Evolutionary conservation across 179 eudicot genomes (phyloP), one percentile per base, ranked within the genome.

Genomic region (Silene vulgaris): DNA sequence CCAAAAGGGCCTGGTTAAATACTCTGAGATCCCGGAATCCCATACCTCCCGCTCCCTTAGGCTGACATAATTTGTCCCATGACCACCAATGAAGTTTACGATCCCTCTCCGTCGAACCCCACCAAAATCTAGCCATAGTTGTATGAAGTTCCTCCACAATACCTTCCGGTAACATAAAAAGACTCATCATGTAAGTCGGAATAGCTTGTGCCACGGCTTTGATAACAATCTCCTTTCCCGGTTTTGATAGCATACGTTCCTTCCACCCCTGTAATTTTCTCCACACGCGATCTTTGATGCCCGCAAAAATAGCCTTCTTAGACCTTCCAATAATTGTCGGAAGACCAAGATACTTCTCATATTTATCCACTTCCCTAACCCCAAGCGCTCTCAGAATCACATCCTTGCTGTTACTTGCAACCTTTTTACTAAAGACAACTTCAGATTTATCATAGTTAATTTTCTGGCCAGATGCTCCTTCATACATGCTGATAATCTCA

Each of bases 191-290:
- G 6, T 75, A 75, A 0, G 43, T 40, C 0, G 71, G 71, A 2
- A 57, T 45, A 1, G 52, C 29, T 8, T 61, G 56, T 0, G 40
- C 20, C 1, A 59, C 56, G 0, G 32, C 21, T 19, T 73, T 60
- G 1, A 73, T 7, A 2, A 73, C 6, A 2, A 73, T 8, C 26
- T 73, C 76, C 32, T 73, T 73, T 16, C 68, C 56, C 19, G 67
- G 68, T 17, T 6, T n/a, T 0, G 76, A 59, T 0, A 75, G n/a
- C 4, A 64, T 4, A 1, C 16, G 13, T 3, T 61, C 68, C 20
- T 74, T 74, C 76, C 76, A 74, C 0, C 59, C 57, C 20, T 20
- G 59, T 1, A 63, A 8, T n/a, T 63, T 74, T 7, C 26, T 52
- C 17, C 52, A 61, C 1, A 73, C 35, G 2, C 56, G 14, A 4